These are phyloP conservation scores for Colletotrichum sp. DNA, from an alignment of 2,329 filamentous ascomycete genomes.

Conservation along the genomic window DNA sequence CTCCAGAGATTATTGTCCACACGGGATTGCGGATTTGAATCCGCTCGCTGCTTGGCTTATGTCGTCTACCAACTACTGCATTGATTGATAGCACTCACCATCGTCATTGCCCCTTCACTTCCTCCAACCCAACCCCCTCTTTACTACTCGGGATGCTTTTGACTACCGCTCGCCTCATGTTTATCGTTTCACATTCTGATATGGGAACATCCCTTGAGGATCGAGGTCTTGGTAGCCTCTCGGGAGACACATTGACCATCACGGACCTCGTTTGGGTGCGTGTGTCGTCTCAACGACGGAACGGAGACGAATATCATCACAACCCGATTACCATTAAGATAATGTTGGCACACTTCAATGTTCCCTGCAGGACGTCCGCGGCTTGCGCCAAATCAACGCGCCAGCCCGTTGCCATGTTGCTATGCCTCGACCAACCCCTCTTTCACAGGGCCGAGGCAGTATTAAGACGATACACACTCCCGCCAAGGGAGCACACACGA, in stretches of 20 bases:
- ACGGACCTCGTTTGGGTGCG: not conserved
- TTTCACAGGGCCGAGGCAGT: not conserved
- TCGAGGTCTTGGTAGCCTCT: not conserved
- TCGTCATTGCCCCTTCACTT: not conserved
- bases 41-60: not conserved
- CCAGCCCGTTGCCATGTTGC: not conserved
- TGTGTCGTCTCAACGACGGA: conserved; percentile 1
- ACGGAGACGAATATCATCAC: not conserved
- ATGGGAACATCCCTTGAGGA: not conserved
- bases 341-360: not conserved
- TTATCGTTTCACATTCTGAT: not conserved
- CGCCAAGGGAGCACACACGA: not conserved
- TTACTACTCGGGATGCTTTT: not conserved
- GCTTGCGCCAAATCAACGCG: not conserved
- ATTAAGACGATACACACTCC: not conserved
- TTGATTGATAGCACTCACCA: not conserved
- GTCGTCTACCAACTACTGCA: not conserved
- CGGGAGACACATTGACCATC: not conserved
- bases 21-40: not conserved
- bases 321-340: not conserved
- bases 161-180: not conserved
- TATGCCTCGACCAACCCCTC: not conserved
- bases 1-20: not conserved
- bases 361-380: not conserved
- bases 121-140: not conserved